These are phyloP conservation scores for Sarocladiaceae sp. DNA, from an alignment of 2,329 filamentous ascomycete genomes.

Conservation along the genomic window DNA sequence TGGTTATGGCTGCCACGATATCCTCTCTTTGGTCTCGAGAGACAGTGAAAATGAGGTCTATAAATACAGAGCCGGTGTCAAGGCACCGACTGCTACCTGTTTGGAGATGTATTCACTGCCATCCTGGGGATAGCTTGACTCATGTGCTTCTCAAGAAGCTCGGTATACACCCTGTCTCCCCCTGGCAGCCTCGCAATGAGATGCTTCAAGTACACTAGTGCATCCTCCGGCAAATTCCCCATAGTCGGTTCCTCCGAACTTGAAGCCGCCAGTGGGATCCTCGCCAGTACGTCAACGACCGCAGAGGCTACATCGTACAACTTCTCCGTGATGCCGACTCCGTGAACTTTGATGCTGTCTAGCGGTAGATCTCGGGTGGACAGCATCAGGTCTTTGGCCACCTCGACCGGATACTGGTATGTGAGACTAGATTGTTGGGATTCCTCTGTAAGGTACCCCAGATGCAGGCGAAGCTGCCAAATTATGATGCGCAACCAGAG, in stretches of 20 bases:
- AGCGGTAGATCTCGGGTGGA: constrained; percentile 32
- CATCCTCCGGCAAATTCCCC: constrained; percentile 26
- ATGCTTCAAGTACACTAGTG: constrained; percentile 29
- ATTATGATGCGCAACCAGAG: constrained; percentile 39
- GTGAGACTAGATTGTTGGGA: constrained; percentile 28
- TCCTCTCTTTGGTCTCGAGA: too few relatives aligned
- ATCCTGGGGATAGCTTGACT: constrained; percentile 26
- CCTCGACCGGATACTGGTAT: constrained; percentile 35
- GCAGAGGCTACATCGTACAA: constrained; percentile 38
- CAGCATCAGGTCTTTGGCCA: constrained; percentile 32
- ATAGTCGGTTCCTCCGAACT: constrained; percentile 18
- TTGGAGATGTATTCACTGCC: constrained; percentile 7
- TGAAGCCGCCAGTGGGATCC: constrained; percentile 27
- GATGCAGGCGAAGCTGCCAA: constrained; percentile 37
- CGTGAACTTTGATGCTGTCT: constrained; percentile 34
- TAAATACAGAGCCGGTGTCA: too few relatives aligned
- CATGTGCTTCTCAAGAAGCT: constrained; percentile 33
- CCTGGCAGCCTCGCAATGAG: constrained; percentile 32
- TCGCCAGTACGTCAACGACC: constrained; percentile 37
- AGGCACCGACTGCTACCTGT: background rate
- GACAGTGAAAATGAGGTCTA: too few relatives aligned
- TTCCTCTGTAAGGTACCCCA: constrained; percentile 32
- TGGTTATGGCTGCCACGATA: too few relatives aligned
- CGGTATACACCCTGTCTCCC: constrained; percentile 30
- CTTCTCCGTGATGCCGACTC: constrained; percentile 40